These are phyloP conservation scores for Hypericum androsaemum DNA, from an alignment of 345 rosid genomes.

Conservation along the genomic window DNA sequence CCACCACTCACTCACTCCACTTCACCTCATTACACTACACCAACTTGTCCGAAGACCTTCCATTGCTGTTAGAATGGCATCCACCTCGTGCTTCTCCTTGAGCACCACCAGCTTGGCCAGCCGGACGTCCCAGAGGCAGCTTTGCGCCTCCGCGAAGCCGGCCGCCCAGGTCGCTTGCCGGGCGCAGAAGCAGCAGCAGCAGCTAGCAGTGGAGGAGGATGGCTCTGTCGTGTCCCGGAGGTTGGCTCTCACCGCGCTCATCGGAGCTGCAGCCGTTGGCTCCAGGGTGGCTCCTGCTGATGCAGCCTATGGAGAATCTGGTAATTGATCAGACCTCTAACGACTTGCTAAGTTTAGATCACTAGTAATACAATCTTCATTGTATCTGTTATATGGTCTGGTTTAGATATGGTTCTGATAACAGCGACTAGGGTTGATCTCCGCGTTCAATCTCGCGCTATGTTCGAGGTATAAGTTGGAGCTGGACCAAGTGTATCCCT, in stretches of 20 bases:
- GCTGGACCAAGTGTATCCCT: not conserved
- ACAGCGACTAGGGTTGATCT: too few species aligned
- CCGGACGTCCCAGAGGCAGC: slow-evolving; percentile 32
- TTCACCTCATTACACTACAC: too few species aligned
- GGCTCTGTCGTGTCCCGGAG: slow-evolving; percentile 50
- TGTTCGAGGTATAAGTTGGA: too few species aligned
- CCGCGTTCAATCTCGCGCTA: too few species aligned
- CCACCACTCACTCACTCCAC: too few species aligned
- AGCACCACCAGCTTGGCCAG: slow-evolving; percentile 32
- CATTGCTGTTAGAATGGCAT: slow-evolving; percentile 39
- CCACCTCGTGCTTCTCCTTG: slow-evolving; percentile 53
- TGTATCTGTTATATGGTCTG: too few species aligned
- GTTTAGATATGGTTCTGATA: too few species aligned
- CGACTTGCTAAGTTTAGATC: too few species aligned
- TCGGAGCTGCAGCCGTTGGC: slow-evolving; percentile 72
- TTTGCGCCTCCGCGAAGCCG: slow-evolving; percentile 26
- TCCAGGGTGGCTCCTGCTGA: slow-evolving; percentile 87
- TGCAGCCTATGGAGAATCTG: slow-evolving; percentile 96
- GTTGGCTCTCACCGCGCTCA: slow-evolving; percentile 64
- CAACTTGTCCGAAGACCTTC: not conserved
- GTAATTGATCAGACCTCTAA: slow-evolving; percentile 18
- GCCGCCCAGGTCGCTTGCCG: slow-evolving; percentile 45
- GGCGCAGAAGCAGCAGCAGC: slow-evolving; percentile 61
- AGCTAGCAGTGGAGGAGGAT: slow-evolving; percentile 23
- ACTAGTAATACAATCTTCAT: too few species aligned